Evolutionary conservation across 1,139 yeast genomes (phyloP).

Genomic region (Pichia sp.): DNA sequence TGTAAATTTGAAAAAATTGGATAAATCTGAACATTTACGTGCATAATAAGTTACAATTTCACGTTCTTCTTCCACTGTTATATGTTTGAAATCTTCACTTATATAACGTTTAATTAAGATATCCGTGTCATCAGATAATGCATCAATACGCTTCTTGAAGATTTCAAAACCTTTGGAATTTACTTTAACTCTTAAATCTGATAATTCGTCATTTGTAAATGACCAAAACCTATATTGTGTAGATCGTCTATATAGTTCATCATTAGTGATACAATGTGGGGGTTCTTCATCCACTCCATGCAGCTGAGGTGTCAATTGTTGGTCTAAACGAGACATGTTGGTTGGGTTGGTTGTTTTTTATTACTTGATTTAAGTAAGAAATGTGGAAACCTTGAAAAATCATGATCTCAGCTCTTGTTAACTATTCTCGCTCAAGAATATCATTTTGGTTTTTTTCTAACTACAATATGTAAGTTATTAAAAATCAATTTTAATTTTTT

Average conservation of each 20-base stretch:
- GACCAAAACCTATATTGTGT: conserved; percentile 87
- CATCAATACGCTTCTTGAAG: conserved; percentile 34
- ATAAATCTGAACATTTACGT: conserved; percentile 58
- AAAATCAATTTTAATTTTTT: too few species aligned
- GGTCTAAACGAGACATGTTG: not conserved
- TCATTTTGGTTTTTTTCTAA: too few species aligned
- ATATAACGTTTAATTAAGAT: conserved; percentile 25
- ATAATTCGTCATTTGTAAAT: conserved; percentile 53
- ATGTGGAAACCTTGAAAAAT: too few species aligned
- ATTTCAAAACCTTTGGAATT: conserved; percentile 46
- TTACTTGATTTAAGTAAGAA: not conserved
- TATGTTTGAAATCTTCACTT: conserved; percentile 39
- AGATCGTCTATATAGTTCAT: conserved; percentile 81
- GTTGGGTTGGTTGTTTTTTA: not conserved
- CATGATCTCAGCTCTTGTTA: too few species aligned
- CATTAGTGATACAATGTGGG: conserved; percentile 45
- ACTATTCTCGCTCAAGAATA: too few species aligned
- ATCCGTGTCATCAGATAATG: conserved; percentile 19
- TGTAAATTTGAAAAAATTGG: conserved; percentile 51
- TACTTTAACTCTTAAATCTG: conserved; percentile 38
- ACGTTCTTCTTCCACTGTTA: conserved; percentile 54
- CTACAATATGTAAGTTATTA: too few species aligned
- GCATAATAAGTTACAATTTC: conserved; percentile 64
- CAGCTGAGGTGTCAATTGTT: conserved; percentile 8
- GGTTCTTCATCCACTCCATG: conserved; percentile 10